phyloP scores from a whole-genome alignment of 306 rosid genomes.

The Corylus americana region DNA sequence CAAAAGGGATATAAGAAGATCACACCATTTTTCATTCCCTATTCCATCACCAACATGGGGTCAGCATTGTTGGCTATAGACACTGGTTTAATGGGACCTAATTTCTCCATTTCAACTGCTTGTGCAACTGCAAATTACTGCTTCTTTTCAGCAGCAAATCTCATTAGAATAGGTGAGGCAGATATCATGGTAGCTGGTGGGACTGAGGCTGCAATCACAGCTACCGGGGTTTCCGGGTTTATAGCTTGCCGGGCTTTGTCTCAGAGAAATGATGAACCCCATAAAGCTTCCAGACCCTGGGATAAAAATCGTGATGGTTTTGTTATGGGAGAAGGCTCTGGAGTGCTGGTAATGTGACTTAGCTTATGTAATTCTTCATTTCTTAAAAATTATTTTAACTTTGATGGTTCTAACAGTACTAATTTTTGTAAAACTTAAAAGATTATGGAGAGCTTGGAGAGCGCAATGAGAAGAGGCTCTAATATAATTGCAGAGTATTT shows the following conservation, averaged over 20 bases:
- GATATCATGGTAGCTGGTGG: conserved; percentile 80
- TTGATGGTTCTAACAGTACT: not conserved
- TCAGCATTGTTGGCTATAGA: conserved; percentile 74
- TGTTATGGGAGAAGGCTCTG: conserved; percentile 75
- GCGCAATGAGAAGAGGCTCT: conserved; percentile 66
- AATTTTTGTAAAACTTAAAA: conserved; percentile 16
- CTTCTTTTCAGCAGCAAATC: conserved; percentile 66
- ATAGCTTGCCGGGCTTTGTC: conserved; percentile 79
- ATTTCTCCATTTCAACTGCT: conserved; percentile 73
- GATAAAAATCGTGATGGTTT: conserved; percentile 77
- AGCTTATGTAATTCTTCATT: not conserved
- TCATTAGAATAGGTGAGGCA: conserved; percentile 72
- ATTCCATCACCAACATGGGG: conserved; percentile 58
- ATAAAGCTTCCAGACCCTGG: conserved; percentile 78
- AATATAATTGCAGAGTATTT: conserved; percentile 62
- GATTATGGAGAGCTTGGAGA: conserved; percentile 77
- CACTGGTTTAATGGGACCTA: conserved; percentile 70
- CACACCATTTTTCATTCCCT: conserved; percentile 61
- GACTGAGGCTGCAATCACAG: conserved; percentile 56
- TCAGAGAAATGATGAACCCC: conserved; percentile 61
- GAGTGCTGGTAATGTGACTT: conserved; percentile 52
- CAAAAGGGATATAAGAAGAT: conserved; percentile 55
- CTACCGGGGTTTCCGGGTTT: conserved; percentile 62
- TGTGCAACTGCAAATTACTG: conserved; percentile 81
- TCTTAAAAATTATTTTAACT: not conserved